Percentiles rank a stretch among this genome's conserved stretches.
phyloP scores from a whole-genome alignment of 352 stramenopile species.

The Globisporangium emineosum region DNA sequence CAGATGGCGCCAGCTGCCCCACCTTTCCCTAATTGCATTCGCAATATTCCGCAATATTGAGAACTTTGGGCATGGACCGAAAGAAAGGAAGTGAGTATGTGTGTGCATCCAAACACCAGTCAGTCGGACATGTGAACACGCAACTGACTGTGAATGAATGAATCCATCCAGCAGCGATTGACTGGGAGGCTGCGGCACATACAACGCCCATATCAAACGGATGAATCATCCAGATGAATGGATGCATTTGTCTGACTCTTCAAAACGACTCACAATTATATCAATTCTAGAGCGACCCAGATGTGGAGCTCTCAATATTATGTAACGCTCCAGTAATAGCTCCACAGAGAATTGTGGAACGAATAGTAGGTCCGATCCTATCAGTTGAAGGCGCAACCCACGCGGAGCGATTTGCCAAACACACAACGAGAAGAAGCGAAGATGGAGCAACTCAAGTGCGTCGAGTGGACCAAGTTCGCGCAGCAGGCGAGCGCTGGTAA shows the following conservation, averaged over 20 bases:
- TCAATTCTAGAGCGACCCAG: background rate
- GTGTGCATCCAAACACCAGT: background rate
- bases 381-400: conserved; percentile 2
- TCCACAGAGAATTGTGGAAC: background rate
- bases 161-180: background rate
- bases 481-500: conserved; percentile 10
- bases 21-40: conserved; percentile 7
- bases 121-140: background rate
- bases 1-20: conserved; percentile 9
- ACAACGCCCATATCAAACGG: background rate
- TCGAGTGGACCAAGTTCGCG: conserved; percentile 28
- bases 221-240: background rate
- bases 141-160: background rate
- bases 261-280: too few species aligned
- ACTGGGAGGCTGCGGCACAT: background rate
- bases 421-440: background rate
- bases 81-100: background rate
- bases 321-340: background rate
- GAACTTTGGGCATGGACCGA: too few species aligned
- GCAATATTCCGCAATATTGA: background rate
- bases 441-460: conserved; percentile 19
- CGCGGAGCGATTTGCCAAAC: background rate
- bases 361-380: background rate
- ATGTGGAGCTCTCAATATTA: too few species aligned
- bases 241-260: background rate